Base-by-base conservation (phyloP, 148 eudicot species). In the Dysphania ambrosioides region DNA sequence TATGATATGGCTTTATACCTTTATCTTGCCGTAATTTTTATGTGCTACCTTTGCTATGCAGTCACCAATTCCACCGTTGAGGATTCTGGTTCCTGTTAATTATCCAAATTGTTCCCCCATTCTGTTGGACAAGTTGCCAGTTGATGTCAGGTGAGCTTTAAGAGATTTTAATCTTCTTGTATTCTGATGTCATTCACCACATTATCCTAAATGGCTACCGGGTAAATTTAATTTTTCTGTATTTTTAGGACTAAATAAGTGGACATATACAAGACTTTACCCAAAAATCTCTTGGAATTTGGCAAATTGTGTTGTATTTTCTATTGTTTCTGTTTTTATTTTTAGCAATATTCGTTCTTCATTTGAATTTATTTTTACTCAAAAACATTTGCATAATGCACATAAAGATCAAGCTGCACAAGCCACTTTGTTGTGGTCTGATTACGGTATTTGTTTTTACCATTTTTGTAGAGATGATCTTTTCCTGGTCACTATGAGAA, bases 41-140 rank as follows among this genome's bases (percentile, higher is more conserved):
- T 66, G 36, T 81, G 21, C 16, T 72, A 67, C 31, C 71, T 72
- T 69, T 68, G n/a, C n/a, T 79, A 49, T 88, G 81, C 96, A 94
- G 98, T 90, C 93, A 34, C 96, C 89, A 32, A 94, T 94, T 79
- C 97, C 92, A 82, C 98, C 97, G 53, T 81, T 94, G 72, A 79
- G 86, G 77, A 66, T 94, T 83, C 91, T 94, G 72, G 83, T 94
- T 84, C 98, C 98, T 42, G 80, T 86, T 44, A 88, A 87, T 82
- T 94, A 94, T 85, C 98, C 98, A 70, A 86, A 87, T 81, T 90
- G 88, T 70, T 92, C 96, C 62, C 98, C 97, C 23, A 73, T 94
- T 65, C 82, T 94, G 73, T 71, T 94, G 87, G 98, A 94, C 80
- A 92, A 92, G 85, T 88, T 94, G 79, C 96, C 97, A 13, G 86